phyloP scores from a whole-genome alignment of 768 basidiomycete species.

The Lactarius akahatsu region DNA sequence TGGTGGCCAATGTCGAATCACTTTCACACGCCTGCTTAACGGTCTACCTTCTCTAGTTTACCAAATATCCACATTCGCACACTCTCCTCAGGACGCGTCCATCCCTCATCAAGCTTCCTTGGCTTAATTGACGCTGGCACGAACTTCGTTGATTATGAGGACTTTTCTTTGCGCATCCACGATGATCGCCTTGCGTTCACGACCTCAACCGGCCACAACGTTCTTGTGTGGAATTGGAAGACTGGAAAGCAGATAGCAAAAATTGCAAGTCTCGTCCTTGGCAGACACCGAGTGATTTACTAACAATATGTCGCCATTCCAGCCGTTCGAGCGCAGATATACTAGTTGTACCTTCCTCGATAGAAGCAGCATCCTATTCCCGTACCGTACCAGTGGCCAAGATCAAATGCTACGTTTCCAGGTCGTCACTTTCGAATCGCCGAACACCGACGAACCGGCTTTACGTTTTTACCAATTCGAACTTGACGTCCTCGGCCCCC shows the following conservation, averaged over 20 bases:
- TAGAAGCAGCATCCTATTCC: not conserved
- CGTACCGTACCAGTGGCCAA: not conserved
- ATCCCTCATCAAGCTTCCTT: constrained; percentile 2
- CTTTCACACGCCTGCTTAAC: not conserved
- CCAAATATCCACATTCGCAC: constrained; percentile 8
- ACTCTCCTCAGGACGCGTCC: constrained; percentile 9
- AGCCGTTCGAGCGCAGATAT: not conserved
- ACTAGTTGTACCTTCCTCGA: constrained; percentile 6
- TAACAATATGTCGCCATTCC: not conserved
- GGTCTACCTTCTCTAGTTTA: not conserved
- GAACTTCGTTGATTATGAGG: not conserved
- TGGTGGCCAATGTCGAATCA: not conserved
- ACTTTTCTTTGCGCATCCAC: not conserved
- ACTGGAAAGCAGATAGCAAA: constrained; percentile 6
- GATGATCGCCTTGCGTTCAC: constrained; percentile 1
- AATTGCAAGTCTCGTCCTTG: not conserved
- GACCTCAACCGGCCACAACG: not conserved
- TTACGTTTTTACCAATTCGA: not conserved
- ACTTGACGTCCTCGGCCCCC: constrained; percentile 2
- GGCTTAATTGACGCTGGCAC: not conserved
- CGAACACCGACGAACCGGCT: not conserved
- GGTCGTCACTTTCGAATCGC: not conserved
- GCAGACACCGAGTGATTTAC: not conserved
- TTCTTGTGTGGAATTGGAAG: constrained; percentile 12
- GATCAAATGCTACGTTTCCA: not conserved